Evolutionary conservation across 176 grass and related monocot species (phyloP).

Genomic region (Eragrostis nindensis): DNA sequence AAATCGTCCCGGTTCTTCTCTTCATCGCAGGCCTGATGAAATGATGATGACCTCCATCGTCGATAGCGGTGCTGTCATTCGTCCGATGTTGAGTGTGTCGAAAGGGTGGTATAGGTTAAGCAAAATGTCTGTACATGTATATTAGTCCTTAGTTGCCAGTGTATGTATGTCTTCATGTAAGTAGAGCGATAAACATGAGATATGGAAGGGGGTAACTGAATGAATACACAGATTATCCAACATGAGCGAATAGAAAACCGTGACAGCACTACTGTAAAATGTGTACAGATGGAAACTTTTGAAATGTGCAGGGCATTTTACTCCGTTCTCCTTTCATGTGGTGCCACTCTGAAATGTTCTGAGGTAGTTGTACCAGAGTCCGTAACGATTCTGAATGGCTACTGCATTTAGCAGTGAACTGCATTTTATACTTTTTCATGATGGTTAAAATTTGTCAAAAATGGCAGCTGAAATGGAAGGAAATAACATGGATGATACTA

Average conservation of each 20-base stretch:
- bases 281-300: constrained; percentile 47
- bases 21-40: not conserved
- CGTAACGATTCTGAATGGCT: not conserved
- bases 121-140: constrained; percentile 51
- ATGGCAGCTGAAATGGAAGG: not conserved
- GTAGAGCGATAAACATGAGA: constrained; percentile 45
- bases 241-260: constrained; percentile 41
- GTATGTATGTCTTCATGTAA: constrained; percentile 50
- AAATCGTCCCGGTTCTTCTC: not conserved
- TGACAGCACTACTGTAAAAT: constrained; percentile 32
- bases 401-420: not conserved
- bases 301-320: constrained; percentile 36
- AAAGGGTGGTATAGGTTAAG: constrained; percentile 30
- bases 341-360: not conserved
- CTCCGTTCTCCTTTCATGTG: not conserved
- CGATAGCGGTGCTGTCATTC: constrained; percentile 11
- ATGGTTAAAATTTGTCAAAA: not conserved
- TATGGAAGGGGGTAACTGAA: constrained; percentile 56
- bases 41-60: constrained; percentile 30
- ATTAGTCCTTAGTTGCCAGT: constrained; percentile 44
- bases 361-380: not conserved
- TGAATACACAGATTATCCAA: constrained; percentile 52
- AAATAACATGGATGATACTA: not conserved
- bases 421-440: not conserved
- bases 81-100: not conserved